phyloP scores from a whole-genome alignment of 2,329 filamentous ascomycete species.

The Alternaria ethzedia region DNA sequence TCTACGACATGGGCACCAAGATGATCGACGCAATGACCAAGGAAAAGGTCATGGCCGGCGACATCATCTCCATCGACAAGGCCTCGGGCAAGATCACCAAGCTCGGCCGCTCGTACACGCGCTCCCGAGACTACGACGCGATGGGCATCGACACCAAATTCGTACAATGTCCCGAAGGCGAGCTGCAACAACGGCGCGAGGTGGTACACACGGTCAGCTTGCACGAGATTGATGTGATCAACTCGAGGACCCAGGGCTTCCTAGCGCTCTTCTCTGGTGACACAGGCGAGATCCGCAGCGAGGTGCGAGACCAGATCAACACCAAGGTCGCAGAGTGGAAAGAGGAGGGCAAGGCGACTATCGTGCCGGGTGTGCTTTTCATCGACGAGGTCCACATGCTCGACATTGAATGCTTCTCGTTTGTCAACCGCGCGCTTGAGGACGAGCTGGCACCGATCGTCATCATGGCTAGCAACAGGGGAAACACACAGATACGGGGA shows the following conservation, averaged over 20 bases:
- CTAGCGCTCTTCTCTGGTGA: slow-evolving; percentile 96
- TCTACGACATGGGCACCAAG: slow-evolving; percentile 99
- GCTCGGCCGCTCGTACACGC: slow-evolving; percentile 90
- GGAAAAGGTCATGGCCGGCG: slow-evolving; percentile 97
- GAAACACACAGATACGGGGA: slow-evolving; percentile 87
- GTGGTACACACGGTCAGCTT: slow-evolving; percentile 95
- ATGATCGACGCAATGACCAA: slow-evolving; percentile 99
- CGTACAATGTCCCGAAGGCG: slow-evolving; percentile 94
- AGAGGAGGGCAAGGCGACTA: slow-evolving; percentile 98
- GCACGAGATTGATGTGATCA: slow-evolving; percentile 99
- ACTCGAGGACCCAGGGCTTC: slow-evolving; percentile 98
- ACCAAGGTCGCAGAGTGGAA: slow-evolving; percentile 99
- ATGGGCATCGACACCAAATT: slow-evolving; percentile 99
- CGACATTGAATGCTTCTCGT: slow-evolving; percentile 98
- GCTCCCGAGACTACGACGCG: slow-evolving; percentile 96
- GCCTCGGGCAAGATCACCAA: slow-evolving; percentile 98
- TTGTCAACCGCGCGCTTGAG: slow-evolving; percentile 95
- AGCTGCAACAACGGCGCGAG: slow-evolving; percentile 96
- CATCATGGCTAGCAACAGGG: slow-evolving; percentile 98
- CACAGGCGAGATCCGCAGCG: slow-evolving; percentile 95
- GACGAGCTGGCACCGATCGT: slow-evolving; percentile 94
- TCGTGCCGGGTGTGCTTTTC: slow-evolving; percentile 95
- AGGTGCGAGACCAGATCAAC: slow-evolving; percentile 98
- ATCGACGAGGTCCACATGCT: slow-evolving; percentile 99
- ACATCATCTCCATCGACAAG: slow-evolving; percentile 99